Evolutionary conservation across 2,329 filamentous ascomycete genomes (phyloP).

Genomic region (Falciphora oryzae): DNA sequence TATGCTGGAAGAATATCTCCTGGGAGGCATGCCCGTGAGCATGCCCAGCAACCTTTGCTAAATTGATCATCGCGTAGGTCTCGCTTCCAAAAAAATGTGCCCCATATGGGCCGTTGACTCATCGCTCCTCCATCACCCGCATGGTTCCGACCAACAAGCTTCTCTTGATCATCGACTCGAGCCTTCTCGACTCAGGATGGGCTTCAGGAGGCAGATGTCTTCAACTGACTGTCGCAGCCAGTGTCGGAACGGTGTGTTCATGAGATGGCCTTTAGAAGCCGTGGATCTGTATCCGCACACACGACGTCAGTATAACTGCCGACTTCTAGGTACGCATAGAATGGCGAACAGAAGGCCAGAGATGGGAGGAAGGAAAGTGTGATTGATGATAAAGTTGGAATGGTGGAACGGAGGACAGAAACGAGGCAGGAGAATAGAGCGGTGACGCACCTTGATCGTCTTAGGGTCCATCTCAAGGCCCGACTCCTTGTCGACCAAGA

Average conservation of each 20-base stretch:
- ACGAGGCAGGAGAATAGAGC: neutral
- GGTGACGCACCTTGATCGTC: constrained; percentile 75
- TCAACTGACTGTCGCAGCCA: neutral
- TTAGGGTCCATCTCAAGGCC: constrained; percentile 91
- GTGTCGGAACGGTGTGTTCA: constrained; percentile 17
- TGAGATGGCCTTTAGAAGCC: constrained; percentile 6
- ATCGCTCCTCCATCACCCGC: neutral
- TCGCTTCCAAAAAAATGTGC: neutral
- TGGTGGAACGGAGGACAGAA: too few species aligned
- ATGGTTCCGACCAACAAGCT: neutral
- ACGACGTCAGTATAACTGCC: neutral
- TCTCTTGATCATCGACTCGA: neutral
- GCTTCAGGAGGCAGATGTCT: neutral
- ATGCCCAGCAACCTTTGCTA: neutral
- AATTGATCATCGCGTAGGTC: neutral
- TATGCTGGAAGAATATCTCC: neutral
- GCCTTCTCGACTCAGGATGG: neutral
- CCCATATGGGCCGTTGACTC: neutral
- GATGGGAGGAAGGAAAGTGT: too few species aligned
- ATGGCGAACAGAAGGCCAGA: neutral
- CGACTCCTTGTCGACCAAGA: constrained; percentile 92
- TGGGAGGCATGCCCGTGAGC: neutral
- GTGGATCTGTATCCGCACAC: neutral
- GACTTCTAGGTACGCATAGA: neutral
- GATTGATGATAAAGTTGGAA: too few species aligned